Conservation (phyloP, 768 basidiomycete genomes). For the Termitomyces sp. region DNA sequence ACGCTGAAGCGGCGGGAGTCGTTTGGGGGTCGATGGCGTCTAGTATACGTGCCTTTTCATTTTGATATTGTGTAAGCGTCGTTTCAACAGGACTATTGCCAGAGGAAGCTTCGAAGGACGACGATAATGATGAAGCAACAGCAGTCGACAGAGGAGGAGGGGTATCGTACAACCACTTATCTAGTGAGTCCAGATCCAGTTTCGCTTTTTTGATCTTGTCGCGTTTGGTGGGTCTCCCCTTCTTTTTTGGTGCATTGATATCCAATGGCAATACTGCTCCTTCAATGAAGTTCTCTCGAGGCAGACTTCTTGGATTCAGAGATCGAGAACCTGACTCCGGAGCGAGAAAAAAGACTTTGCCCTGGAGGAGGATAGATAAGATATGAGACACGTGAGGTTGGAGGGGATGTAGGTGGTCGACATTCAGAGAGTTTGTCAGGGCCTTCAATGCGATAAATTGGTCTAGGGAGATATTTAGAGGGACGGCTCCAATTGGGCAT, state of each 20-base stretch:
- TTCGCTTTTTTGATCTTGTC: slow-evolving; percentile 57
- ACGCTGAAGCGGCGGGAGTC: neutral
- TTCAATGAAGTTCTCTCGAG: slow-evolving; percentile 61
- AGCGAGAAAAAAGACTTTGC: slow-evolving; percentile 55
- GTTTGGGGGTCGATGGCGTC: slow-evolving; percentile 24
- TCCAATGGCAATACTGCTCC: slow-evolving; percentile 23
- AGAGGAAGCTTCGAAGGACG: neutral
- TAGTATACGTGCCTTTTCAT: slow-evolving; percentile 40
- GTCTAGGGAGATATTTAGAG: slow-evolving; percentile 39
- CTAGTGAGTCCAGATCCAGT: slow-evolving; percentile 44
- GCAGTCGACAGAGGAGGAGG: slow-evolving; percentile 3
- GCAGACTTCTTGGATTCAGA: slow-evolving; percentile 61
- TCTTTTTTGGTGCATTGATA: slow-evolving; percentile 39
- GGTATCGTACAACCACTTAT: slow-evolving; percentile 45
- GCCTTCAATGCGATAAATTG: slow-evolving; percentile 44
- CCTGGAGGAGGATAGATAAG: slow-evolving; percentile 43
- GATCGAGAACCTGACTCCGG: slow-evolving; percentile 49
- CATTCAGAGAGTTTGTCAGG: slow-evolving; percentile 45
- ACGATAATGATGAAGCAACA: neutral
- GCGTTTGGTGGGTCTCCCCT: slow-evolving; percentile 61
- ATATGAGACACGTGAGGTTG: slow-evolving; percentile 50
- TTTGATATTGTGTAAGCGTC: slow-evolving; percentile 33
- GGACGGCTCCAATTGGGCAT: neutral
- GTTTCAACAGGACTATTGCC: neutral
- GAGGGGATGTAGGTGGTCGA: slow-evolving; percentile 39